Conservation (phyloP, 768 basidiomycete genomes). For the Neoboletus subvelutipes region DNA sequence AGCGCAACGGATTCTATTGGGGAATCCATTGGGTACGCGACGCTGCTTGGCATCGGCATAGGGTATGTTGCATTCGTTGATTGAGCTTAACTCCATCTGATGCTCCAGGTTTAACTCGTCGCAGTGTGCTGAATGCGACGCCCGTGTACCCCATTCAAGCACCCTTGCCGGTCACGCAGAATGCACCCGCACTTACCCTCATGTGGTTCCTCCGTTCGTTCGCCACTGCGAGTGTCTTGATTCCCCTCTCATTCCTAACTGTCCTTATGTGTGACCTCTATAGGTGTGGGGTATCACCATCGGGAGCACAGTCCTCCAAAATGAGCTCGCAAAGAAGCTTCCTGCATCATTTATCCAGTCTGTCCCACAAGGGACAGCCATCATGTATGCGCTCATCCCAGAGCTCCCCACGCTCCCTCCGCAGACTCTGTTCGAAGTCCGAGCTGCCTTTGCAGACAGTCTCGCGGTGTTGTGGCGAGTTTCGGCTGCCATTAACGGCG, state of each 20-base stretch:
- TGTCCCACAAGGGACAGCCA: conserved; percentile 38
- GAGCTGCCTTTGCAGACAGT: conserved; percentile 41
- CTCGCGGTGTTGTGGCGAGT: conserved; percentile 42
- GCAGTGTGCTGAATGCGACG: conserved; percentile 11
- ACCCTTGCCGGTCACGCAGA: conserved; percentile 39
- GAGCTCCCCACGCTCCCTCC: conserved; percentile 36
- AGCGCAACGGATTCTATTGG: conserved; percentile 24
- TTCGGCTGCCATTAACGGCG: conserved; percentile 35
- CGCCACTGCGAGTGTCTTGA: conserved; percentile 28
- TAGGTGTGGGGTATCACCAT: conserved; percentile 53
- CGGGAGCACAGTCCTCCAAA: conserved; percentile 49
- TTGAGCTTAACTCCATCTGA: background rate
- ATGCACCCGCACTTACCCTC: conserved; percentile 46
- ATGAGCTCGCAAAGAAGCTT: conserved; percentile 41
- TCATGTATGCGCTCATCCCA: conserved; percentile 49
- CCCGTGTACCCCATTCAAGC: conserved; percentile 49
- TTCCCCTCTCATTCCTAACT: background rate
- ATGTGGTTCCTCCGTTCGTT: conserved; percentile 40
- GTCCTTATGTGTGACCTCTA: background rate
- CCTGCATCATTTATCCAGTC: conserved; percentile 37
- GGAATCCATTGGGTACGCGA: conserved; percentile 15
- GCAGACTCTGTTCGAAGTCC: conserved; percentile 36
- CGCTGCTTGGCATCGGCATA: background rate
- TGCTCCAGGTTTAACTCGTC: background rate
- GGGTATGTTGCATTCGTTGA: conserved; percentile 1